These are phyloP conservation scores for Fusarium chaquense DNA, from an alignment of 2,329 filamentous ascomycete species.

Conservation along the genomic window DNA sequence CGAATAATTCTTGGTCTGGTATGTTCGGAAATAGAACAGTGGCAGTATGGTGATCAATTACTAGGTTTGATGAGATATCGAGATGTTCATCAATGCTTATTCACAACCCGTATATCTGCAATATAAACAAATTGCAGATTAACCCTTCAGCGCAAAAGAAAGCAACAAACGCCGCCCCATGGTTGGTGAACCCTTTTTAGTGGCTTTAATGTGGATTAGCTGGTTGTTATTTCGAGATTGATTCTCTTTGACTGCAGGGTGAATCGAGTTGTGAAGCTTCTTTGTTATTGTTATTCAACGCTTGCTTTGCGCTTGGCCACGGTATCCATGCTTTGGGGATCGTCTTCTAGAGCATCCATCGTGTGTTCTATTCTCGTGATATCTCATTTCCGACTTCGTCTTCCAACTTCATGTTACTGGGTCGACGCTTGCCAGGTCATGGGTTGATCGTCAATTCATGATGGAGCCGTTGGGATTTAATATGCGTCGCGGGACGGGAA, in stretches of 20 bases:
- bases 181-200: constrained; percentile 13
- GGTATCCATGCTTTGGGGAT: constrained; percentile 22
- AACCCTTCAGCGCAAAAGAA: neutral
- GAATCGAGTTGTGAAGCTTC: neutral
- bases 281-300: constrained; percentile 28
- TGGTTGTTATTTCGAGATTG: constrained; percentile 1
- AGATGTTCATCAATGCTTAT: neutral
- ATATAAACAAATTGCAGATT: constrained; percentile 1
- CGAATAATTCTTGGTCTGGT: neutral
- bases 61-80: neutral
- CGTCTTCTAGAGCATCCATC: constrained; percentile 6
- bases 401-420: constrained; percentile 40
- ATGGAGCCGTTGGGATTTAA: constrained; percentile 31
- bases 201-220: constrained; percentile 21
- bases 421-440: constrained; percentile 37
- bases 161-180: neutral
- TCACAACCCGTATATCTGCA: neutral
- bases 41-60: neutral
- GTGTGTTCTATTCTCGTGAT: constrained; percentile 20
- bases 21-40: neutral
- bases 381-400: constrained; percentile 22
- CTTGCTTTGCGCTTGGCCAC: constrained; percentile 7
- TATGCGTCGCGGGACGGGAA: constrained; percentile 36
- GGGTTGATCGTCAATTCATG: constrained; percentile 13
- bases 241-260: constrained; percentile 29